Evolutionary conservation across 805 yeast species (phyloP).

Genomic region (Schwanniomyces vanrijiae): DNA sequence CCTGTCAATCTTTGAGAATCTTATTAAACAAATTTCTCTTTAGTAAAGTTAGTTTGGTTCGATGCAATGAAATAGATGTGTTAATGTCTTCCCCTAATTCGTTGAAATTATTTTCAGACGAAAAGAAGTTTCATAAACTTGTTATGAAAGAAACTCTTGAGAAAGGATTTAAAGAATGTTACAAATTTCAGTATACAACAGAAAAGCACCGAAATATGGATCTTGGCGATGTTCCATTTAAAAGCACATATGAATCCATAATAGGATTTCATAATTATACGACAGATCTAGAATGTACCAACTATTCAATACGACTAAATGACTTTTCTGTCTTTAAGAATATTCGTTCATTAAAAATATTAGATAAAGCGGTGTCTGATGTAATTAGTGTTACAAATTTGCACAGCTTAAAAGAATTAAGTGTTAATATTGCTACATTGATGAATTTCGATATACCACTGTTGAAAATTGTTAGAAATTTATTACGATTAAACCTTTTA

Average conservation of each 20-base stretch:
- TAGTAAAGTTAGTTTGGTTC: constrained; percentile 20
- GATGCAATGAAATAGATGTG: constrained; percentile 27
- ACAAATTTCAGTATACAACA: constrained; percentile 17
- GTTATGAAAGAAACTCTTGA: constrained; percentile 19
- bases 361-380: constrained; percentile 12
- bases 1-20: constrained; percentile 22
- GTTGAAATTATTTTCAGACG: constrained; percentile 19
- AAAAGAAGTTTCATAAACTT: constrained; percentile 14
- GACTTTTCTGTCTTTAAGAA: constrained; percentile 18
- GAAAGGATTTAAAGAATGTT: constrained; percentile 14
- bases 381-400: neutral
- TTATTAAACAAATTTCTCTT: constrained; percentile 20
- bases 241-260: constrained; percentile 15
- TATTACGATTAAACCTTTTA: constrained; percentile 18
- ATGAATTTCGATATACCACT: constrained; percentile 6
- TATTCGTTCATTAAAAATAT: constrained; percentile 17
- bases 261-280: constrained; percentile 18
- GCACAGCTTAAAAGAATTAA: constrained; percentile 10
- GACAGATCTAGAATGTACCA: constrained; percentile 23
- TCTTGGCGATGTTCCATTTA: constrained; percentile 10
- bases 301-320: constrained; percentile 11
- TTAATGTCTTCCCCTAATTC: constrained; percentile 19
- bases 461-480: constrained; percentile 2
- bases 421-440: constrained; percentile 16
- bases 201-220: constrained; percentile 13